Percentiles rank a stretch among this genome's conserved stretches.
phyloP scores from a whole-genome alignment of 768 basidiomycete species.

The Amylocystis lapponica region DNA sequence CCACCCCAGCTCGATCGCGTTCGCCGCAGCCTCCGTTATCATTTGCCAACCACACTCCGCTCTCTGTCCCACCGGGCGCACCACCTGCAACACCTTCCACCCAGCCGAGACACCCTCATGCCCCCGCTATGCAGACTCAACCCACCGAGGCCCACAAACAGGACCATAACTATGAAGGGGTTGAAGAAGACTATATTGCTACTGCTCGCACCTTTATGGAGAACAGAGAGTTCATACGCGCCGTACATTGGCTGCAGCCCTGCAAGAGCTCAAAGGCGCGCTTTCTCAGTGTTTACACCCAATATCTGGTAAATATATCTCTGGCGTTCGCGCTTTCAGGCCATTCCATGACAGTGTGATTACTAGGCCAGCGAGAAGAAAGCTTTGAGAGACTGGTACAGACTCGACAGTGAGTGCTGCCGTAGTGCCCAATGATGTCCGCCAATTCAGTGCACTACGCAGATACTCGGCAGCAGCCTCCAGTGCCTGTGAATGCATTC shows the following conservation, averaged over 20 bases:
- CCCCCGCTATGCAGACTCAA: constrained; percentile 27
- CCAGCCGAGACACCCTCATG: constrained; percentile 29
- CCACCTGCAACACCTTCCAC: constrained; percentile 2
- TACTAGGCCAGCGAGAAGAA: constrained; percentile 76
- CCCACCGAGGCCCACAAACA: constrained; percentile 29
- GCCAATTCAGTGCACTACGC: background rate
- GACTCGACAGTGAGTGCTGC: constrained; percentile 58
- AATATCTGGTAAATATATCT: constrained; percentile 67
- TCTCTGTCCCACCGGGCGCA: constrained; percentile 2
- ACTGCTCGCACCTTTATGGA: constrained; percentile 73
- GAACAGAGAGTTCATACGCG: constrained; percentile 72
- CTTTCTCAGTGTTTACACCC: constrained; percentile 77
- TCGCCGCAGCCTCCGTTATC: constrained; percentile 13
- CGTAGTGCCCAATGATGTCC: background rate
- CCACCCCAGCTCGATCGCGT: constrained; percentile 48
- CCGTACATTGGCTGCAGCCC: constrained; percentile 53
- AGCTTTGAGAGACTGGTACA: constrained; percentile 81
- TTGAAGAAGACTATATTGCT: constrained; percentile 69
- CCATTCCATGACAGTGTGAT: no score
- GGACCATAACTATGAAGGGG: constrained; percentile 44
- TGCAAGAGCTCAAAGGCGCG: constrained; percentile 67
- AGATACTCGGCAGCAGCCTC: constrained; percentile 70
- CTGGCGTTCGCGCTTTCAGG: no score
- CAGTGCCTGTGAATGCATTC: constrained; percentile 56
- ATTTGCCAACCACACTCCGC: constrained; percentile 5